Base-by-base conservation (phyloP, 2,329 filamentous ascomycete species). In the Coniochaeta hoffmannii region DNA sequence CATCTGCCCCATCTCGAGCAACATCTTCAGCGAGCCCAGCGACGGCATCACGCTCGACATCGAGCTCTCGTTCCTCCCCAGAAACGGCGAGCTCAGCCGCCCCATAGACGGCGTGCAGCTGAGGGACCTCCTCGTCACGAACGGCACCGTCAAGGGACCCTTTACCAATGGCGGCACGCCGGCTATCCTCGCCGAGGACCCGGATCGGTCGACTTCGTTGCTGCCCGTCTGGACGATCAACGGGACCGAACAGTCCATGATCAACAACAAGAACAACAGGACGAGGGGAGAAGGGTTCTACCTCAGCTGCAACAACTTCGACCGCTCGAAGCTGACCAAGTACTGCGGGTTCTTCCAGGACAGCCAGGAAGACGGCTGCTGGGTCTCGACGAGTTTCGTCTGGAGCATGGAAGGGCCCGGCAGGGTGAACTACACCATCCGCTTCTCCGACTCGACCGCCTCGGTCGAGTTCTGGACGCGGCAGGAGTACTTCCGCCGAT, bases 221-320 rank as follows among this genome's bases (percentile, higher is more conserved):
- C 14, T 46, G 41, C 41, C 41, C 9, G 41, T 46, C 3, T 46
- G 41, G 41, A 46, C 41, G 2, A 46, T 46, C 41, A 46, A 46
- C 41, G 41, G 41, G n/a, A 46, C 41, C 2, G 41, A 46, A 10
- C 41, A 46, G 41, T 46, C 41, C 22, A 28, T 46, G 22, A 46
- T 46, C 41, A 28, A 46, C 41, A 28, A 46, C n/a, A 46, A 28
- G 41, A 46, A 28, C 41, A 46, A 46, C 22, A 46, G n/a, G 41
- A 26, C 19, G 9, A 7, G 41, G 15, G 41, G 41, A 10, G 41
- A 46, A n/a, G 41, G 41, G n/a, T 46, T 46, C 41, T 28, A 26
- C 19, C 41, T 46, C 41, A 46, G 41, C 41, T 46, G 41, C 41
- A 46, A 46, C 41, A 46, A 46, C 41, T 46, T 46, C 22, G 41